Percentiles rank a stretch among this genome's conserved stretches.
phyloP scores from a whole-genome alignment of 106 monocot species.

The Apostasia ramifera region DNA sequence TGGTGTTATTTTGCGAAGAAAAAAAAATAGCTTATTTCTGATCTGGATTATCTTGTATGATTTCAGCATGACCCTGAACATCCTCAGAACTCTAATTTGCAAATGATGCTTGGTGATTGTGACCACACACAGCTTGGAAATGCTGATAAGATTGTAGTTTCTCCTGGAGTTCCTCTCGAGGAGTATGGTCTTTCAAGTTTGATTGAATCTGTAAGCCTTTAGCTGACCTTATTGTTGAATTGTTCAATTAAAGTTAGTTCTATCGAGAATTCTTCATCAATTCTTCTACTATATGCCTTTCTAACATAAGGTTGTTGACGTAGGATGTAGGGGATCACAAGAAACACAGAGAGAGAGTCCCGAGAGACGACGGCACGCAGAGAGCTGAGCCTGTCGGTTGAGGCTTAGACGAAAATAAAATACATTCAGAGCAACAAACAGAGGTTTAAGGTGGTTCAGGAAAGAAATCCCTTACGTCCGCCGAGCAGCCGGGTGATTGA shows the following conservation, averaged over 20 bases:
- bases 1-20: neutral
- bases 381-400: too few species aligned
- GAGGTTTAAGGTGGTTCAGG: too few species aligned
- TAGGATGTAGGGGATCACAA: too few species aligned
- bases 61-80: conserved; percentile 35
- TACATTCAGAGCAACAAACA: too few species aligned
- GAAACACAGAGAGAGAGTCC: too few species aligned
- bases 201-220: conserved; percentile 26
- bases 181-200: conserved; percentile 26
- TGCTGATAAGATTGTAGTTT: conserved; percentile 43
- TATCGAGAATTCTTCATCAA: neutral
- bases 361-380: too few species aligned
- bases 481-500: too few species aligned
- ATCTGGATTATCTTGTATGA: neutral
- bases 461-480: too few species aligned
- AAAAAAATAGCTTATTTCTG: neutral
- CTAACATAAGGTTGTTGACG: too few species aligned
- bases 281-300: neutral
- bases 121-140: conserved; percentile 10
- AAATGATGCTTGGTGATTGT: conserved; percentile 35
- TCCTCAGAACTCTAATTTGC: conserved; percentile 17
- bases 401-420: too few species aligned
- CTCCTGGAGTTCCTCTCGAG: conserved; percentile 41
- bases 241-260: neutral
- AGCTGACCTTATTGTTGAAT: neutral